phyloP scores from a whole-genome alignment of 2,329 filamentous ascomycete genomes.

The Colletotrichum sojae region DNA sequence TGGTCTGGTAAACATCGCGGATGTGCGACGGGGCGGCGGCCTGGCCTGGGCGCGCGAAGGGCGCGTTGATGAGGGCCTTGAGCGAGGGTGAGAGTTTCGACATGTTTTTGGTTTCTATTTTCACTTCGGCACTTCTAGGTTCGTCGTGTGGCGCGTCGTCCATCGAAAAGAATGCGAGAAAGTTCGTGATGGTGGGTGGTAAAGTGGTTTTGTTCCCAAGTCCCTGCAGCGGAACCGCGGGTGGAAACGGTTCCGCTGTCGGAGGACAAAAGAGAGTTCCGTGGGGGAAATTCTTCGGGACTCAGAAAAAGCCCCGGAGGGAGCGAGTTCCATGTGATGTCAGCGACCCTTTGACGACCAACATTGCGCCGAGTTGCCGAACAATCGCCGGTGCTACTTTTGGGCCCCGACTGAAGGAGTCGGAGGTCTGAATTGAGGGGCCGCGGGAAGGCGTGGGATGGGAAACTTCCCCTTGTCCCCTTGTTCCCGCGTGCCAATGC shows the following conservation, averaged over 20 bases:
- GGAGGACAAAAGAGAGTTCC: slow-evolving; percentile 33
- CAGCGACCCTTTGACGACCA: slow-evolving; percentile 19
- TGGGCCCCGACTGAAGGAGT: slow-evolving; percentile 10
- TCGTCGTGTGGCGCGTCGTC: slow-evolving; percentile 22
- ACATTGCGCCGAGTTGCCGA: slow-evolving; percentile 36
- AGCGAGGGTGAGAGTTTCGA: slow-evolving; percentile 80
- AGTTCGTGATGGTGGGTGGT: slow-evolving; percentile 5
- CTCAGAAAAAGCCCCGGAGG: slow-evolving; percentile 27
- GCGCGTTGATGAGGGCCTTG: slow-evolving; percentile 81
- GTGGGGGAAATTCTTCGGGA: not conserved
- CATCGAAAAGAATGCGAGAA: slow-evolving; percentile 13
- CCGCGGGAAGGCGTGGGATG: slow-evolving; percentile 8
- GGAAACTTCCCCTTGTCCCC: too few relatives aligned
- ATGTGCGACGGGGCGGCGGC: slow-evolving; percentile 76
- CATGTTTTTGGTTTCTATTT: slow-evolving; percentile 61
- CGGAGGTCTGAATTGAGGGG: not conserved
- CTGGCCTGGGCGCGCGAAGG: slow-evolving; percentile 76
- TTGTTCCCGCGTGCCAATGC: too few relatives aligned
- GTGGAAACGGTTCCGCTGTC: slow-evolving; percentile 31
- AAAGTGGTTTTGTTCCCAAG: slow-evolving; percentile 31
- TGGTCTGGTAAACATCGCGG: slow-evolving; percentile 72
- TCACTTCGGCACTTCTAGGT: not conserved
- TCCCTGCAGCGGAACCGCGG: not conserved
- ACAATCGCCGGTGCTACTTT: slow-evolving; percentile 30
- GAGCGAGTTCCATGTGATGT: slow-evolving; percentile 30